A percentile compares a stretch with the other conserved stretches of the same genome.
Evolutionary conservation across 768 basidiomycete genomes (phyloP).

Genomic region (Leucocoprinus sp.): DNA sequence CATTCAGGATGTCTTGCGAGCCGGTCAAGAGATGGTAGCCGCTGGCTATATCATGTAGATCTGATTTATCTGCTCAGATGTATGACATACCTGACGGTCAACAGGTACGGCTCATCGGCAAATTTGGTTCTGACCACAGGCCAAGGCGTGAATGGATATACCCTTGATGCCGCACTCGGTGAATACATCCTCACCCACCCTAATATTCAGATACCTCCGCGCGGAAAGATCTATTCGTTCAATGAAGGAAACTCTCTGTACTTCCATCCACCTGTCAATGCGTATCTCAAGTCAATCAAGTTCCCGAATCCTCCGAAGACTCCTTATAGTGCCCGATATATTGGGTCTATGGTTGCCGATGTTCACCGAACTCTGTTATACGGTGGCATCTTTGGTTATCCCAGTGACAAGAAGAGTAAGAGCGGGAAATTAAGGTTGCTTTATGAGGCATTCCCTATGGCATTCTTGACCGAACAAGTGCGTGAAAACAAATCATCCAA

Average conservation of each 20-base stretch:
- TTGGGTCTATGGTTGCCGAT: conserved; percentile 99
- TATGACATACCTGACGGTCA: not conserved
- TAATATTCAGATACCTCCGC: conserved; percentile 85
- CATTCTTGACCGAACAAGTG: conserved; percentile 89
- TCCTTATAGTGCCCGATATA: conserved; percentile 89
- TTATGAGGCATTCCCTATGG: conserved; percentile 99
- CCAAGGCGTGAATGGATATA: conserved; percentile 95
- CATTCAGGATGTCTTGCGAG: conserved; percentile 82
- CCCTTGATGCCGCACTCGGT: conserved; percentile 88
- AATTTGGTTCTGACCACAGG: conserved; percentile 96
- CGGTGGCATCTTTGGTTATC: conserved; percentile 98
- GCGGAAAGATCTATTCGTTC: conserved; percentile 99
- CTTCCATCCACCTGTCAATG: conserved; percentile 74
- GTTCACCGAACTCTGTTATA: conserved; percentile 95
- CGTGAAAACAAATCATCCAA: conserved; percentile 10
- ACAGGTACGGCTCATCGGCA: conserved; percentile 82
- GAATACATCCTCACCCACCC: conserved; percentile 99
- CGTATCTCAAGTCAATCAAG: conserved; percentile 89
- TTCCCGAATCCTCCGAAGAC: conserved; percentile 69
- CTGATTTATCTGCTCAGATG: conserved; percentile 6
- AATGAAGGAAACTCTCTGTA: conserved; percentile 98
- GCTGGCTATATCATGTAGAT: conserved; percentile 94
- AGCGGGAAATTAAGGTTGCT: conserved; percentile 88
- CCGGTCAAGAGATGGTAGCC: conserved; percentile 95
- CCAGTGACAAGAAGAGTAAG: conserved; percentile 96